phyloP scores from a whole-genome alignment of 441 rosid species.

The Kokia cookei region DNA sequence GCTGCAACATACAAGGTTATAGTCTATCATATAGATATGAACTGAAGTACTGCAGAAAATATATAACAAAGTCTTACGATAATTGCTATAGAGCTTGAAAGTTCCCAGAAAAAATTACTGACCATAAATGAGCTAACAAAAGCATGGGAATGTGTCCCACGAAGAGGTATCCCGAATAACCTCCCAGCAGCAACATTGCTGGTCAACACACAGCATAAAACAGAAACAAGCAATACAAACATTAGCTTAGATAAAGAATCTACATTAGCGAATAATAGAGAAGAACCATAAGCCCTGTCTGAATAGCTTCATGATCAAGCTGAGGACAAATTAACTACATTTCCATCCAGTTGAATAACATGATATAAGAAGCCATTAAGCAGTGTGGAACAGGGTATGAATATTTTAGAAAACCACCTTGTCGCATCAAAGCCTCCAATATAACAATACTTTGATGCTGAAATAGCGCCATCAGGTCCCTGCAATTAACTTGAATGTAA shows the following conservation, averaged over 20 bases:
- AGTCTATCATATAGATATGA: not conserved
- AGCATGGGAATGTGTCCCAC: conserved; percentile 96
- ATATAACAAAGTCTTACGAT: not conserved
- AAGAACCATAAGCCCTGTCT: not conserved
- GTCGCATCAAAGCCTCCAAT: conserved; percentile 98
- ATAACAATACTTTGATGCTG: conserved; percentile 90
- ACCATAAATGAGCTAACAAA: conserved; percentile 97
- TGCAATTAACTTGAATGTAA: conserved; percentile 17
- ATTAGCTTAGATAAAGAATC: not conserved
- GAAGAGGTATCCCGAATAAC: conserved; percentile 83
- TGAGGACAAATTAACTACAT: not conserved
- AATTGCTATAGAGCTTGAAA: not conserved
- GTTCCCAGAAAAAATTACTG: conserved; percentile 7
- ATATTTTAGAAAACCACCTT: conserved; percentile 38
- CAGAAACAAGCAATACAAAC: conserved; percentile 7
- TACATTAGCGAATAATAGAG: not conserved
- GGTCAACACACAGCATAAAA: conserved; percentile 15
- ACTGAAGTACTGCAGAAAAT: not conserved
- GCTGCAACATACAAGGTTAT: not conserved
- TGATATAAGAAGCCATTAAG: not conserved
- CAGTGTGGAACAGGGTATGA: not conserved
- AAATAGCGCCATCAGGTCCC: conserved; percentile 98
- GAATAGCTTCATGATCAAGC: not conserved
- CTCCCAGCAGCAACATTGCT: conserved; percentile 94
- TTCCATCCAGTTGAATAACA: not conserved